phyloP scores from a whole-genome alignment of 495 filamentous ascomycete species.

The Poronia punctata region DNA sequence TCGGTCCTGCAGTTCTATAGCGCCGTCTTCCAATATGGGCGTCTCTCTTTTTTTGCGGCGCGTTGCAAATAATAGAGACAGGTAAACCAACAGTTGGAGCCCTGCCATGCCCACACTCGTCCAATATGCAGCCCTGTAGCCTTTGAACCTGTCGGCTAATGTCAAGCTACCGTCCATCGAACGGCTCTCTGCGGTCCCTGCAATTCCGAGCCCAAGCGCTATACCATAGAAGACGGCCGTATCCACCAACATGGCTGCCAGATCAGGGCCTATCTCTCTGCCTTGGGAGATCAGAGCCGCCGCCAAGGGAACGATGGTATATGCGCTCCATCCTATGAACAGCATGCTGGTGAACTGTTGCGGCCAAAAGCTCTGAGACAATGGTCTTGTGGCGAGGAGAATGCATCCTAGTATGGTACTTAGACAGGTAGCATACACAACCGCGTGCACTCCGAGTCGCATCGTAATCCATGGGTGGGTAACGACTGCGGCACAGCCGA shows the following conservation, averaged over 20 bases:
- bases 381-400: slow-evolving; percentile 39
- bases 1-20: not conserved
- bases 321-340: slow-evolving; percentile 51
- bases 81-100: slow-evolving; percentile 35
- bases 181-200: slow-evolving; percentile 54
- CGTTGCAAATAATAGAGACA: slow-evolving; percentile 6
- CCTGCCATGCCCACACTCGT: slow-evolving; percentile 46
- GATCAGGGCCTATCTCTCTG: slow-evolving; percentile 49
- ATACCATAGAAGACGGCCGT: slow-evolving; percentile 64
- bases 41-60: not conserved
- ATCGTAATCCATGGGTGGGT: slow-evolving; percentile 38
- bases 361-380: slow-evolving; percentile 48
- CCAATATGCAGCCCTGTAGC: slow-evolving; percentile 52
- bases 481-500: slow-evolving; percentile 34
- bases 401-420: slow-evolving; percentile 37
- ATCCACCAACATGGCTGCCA: slow-evolving; percentile 55
- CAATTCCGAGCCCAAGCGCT: slow-evolving; percentile 58
- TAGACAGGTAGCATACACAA: slow-evolving; percentile 43
- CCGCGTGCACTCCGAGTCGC: slow-evolving; percentile 29
- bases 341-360: slow-evolving; percentile 48
- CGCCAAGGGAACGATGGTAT: slow-evolving; percentile 53
- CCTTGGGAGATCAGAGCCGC: slow-evolving; percentile 49
- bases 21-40: not conserved
- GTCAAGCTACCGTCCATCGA: slow-evolving; percentile 37
- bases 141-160: slow-evolving; percentile 27